Base-by-base conservation (phyloP, 1,284 basidiomycete genomes). In the Phylloboletellus chloephorus region DNA sequence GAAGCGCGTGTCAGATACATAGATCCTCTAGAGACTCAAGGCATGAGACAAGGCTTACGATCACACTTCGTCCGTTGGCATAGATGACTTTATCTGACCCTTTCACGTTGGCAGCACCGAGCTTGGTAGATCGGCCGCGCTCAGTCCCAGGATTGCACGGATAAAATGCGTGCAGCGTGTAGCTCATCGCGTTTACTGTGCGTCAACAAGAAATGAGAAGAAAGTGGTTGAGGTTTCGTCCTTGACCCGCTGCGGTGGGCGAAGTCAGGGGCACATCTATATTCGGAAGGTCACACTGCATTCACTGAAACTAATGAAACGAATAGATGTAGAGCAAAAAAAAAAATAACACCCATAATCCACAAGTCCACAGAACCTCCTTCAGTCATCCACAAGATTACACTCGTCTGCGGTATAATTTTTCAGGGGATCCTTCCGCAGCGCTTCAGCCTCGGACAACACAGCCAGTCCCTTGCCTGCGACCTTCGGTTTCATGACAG, bases 61-160 rank as follows among this genome's bases (percentile, higher is more conserved):
- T 81, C 36, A 96, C 82, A 17, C 80, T 80, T 60, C 85, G 80
- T 30, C 90, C 91, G 58, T 89, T 92, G 2, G 84, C 76, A 58
- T 97, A 97, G 24, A 89, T 74, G 44, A 97, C 68, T 68, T 86
- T 92, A 60, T 88, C 84, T 11, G 54, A 54, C 17, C 54, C 54
- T 37, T 55, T 60, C 41, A 56, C 39, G 52, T 90, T 90, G 56
- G 76, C 78, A 15, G 87, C 78, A 57, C 79, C 80, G 40, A 97
- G 77, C 67, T 92, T 95, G 17, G 90, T 93, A 4, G 86, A 74
- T 41, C 68, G 66, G 11, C 86, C 89, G 16, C 88, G 75, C 24
- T 77, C 66, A 2, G 89, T 90, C 21, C 67, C 68, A 4, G 90
- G 90, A 55, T 86, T 88, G 47, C 80, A 77, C 4, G 89, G 79